phyloP scores from a whole-genome alignment of 805 yeast species.

The Tanozyma kutaoensis region DNA sequence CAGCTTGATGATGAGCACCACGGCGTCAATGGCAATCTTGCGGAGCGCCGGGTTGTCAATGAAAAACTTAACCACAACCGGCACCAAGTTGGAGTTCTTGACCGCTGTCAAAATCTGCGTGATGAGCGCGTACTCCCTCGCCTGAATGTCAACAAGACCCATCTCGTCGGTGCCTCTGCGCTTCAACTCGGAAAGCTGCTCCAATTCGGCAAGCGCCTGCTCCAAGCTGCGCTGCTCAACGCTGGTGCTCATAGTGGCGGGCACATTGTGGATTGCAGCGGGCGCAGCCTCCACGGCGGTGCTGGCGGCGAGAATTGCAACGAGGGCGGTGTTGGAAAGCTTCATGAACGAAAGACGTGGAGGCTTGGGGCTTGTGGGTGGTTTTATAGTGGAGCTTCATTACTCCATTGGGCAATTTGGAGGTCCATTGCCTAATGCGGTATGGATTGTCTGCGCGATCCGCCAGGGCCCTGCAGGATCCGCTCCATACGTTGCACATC shows the following conservation, averaged over 20 bases:
- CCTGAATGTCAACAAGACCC: slow-evolving; percentile 10
- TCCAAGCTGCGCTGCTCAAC: slow-evolving; percentile 6
- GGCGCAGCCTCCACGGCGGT: slow-evolving; percentile 23
- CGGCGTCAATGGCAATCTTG: slow-evolving; percentile 9
- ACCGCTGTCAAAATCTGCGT: slow-evolving; percentile 24
- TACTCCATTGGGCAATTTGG: too few species aligned
- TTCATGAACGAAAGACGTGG: slow-evolving; percentile 11
- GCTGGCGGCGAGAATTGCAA: slow-evolving; percentile 13
- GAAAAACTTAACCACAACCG: slow-evolving; percentile 18
- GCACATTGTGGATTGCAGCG: slow-evolving; percentile 6
- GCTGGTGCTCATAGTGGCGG: slow-evolving; percentile 5
- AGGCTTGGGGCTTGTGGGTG: too few species aligned
- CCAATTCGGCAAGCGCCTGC: slow-evolving; percentile 12
- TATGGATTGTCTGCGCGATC: too few species aligned
- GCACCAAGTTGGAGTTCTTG: slow-evolving; percentile 22
- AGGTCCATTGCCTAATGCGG: too few species aligned
- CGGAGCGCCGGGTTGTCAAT: slow-evolving; percentile 14
- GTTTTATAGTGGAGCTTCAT: too few species aligned
- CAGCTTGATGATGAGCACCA: slow-evolving; percentile 13
- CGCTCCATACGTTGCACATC: too few species aligned
- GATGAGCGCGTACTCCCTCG: slow-evolving; percentile 26
- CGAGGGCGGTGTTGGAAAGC: slow-evolving; percentile 15
- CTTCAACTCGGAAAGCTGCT: slow-evolving; percentile 7
- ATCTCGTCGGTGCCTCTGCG: slow-evolving; percentile 18
- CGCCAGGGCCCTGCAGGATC: too few species aligned